Percentiles rank a stretch among this genome's conserved stretches.
Conservation (phyloP, 176 grass and related monocot genomes). For the Poa pratensis region DNA sequence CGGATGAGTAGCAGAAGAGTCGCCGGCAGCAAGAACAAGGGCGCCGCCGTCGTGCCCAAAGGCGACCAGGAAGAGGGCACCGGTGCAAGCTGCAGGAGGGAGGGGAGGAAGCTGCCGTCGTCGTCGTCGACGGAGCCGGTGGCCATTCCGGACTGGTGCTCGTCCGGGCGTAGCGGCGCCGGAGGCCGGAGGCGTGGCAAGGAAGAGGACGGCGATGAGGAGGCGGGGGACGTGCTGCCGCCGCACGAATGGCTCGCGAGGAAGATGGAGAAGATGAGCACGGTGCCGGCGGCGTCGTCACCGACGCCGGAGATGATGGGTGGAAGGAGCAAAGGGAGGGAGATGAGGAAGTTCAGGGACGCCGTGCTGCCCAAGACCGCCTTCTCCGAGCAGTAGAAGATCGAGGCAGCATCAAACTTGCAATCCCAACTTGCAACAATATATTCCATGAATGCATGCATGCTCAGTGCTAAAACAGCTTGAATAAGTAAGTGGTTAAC, state of each 20-base stretch:
- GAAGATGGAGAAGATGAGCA: slow-evolving; percentile 53
- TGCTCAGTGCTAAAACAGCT: not conserved
- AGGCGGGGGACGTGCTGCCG: slow-evolving; percentile 35
- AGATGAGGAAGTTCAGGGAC: slow-evolving; percentile 57
- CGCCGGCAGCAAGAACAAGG: slow-evolving; percentile 18
- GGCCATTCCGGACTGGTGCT: slow-evolving; percentile 37
- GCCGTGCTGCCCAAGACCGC: slow-evolving; percentile 55
- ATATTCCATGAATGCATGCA: not conserved
- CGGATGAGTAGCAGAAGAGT: not conserved
- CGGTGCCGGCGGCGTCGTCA: slow-evolving; percentile 3
- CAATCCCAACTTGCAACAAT: not conserved
- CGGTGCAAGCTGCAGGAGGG: not conserved
- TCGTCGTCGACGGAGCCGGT: slow-evolving; percentile 34
- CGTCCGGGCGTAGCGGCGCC: not conserved
- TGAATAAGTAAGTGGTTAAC: not conserved
- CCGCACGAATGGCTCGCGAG: slow-evolving; percentile 58
- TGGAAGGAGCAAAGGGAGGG: slow-evolving; percentile 49
- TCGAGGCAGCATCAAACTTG: not conserved
- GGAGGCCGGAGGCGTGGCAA: not conserved
- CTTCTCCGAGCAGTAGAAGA: slow-evolving; percentile 46
- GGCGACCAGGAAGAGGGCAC: not conserved
- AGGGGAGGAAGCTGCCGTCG: not conserved
- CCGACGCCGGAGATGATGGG: slow-evolving; percentile 38
- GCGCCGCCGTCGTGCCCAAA: not conserved
- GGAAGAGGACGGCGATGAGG: slow-evolving; percentile 30